phyloP scores from a whole-genome alignment of 768 basidiomycete genomes.

The Melanogaster broomeanus region DNA sequence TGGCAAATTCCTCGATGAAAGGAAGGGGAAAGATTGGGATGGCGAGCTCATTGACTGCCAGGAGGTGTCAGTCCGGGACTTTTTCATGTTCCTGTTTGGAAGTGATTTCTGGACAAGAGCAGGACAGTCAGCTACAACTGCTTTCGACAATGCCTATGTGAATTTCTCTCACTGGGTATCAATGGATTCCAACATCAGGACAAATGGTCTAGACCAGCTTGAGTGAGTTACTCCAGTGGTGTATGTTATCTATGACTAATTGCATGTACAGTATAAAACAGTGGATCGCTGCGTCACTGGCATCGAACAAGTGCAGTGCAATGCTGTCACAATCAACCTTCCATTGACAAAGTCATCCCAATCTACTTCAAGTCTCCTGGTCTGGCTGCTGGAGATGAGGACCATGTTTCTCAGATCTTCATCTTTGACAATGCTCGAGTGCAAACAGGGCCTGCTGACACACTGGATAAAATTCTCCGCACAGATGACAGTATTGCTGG shows the following conservation, averaged over 20 bases:
- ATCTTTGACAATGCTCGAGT: slow-evolving; percentile 18
- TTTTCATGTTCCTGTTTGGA: slow-evolving; percentile 17
- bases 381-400: neutral
- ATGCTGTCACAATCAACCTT: slow-evolving; percentile 10
- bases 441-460: no score
- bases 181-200: slow-evolving; percentile 7
- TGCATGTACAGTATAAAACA: neutral
- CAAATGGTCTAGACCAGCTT: neutral
- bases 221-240: no score
- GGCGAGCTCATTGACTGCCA: slow-evolving; percentile 8
- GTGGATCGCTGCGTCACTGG: slow-evolving; percentile 12
- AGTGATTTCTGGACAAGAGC: slow-evolving; percentile 6
- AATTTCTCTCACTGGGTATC: no score
- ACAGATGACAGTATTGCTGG: no score
- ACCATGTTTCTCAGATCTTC: slow-evolving; percentile 13
- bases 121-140: neutral
- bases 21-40: slow-evolving; percentile 6
- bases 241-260: no score
- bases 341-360: slow-evolving; percentile 12
- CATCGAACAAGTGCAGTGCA: slow-evolving; percentile 18
- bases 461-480: no score
- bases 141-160: slow-evolving; percentile 11
- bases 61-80: slow-evolving; percentile 10
- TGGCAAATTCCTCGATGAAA: slow-evolving; percentile 2
- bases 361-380: slow-evolving; percentile 18